Evolutionary conservation across 352 stramenopile species (phyloP).

Genomic region (Paralagenidium karlingii): DNA sequence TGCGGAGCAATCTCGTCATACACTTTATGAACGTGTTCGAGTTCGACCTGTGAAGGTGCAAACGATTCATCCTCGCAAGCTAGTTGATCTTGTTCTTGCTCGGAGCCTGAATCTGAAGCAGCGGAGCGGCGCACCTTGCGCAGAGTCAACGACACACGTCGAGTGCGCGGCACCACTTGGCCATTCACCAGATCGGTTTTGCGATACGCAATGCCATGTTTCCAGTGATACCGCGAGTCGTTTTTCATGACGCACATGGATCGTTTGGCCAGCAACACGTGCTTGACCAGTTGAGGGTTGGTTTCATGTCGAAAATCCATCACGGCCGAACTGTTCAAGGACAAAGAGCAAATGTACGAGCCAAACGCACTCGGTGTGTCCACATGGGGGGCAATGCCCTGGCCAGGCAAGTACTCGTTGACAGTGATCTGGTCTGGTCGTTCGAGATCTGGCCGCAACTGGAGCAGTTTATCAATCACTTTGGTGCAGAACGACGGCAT

Average conservation of each 20-base stretch:
- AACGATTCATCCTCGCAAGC: too few species aligned
- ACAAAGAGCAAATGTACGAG: conserved; percentile 66
- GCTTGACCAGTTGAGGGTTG: conserved; percentile 5
- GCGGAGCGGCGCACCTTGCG: conserved; percentile 37
- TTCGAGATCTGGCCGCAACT: conserved; percentile 1
- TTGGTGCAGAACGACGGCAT: conserved; percentile 4
- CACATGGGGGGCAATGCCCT: conserved; percentile 80
- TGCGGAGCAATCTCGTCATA: conserved; percentile 78
- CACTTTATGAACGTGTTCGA: conserved; percentile 72
- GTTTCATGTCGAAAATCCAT: conserved; percentile 72
- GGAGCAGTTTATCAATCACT: not conserved
- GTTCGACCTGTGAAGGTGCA: conserved; percentile 39
- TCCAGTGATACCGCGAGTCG: conserved; percentile 77
- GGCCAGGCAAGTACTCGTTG: conserved; percentile 83
- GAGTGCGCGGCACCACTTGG: conserved; percentile 34
- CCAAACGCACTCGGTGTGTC: conserved; percentile 84
- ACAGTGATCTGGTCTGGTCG: conserved; percentile 63
- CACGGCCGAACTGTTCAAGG: conserved; percentile 59
- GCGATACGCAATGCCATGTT: conserved; percentile 72
- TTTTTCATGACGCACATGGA: conserved; percentile 78
- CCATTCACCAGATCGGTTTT: conserved; percentile 79
- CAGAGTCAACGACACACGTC: conserved; percentile 81
- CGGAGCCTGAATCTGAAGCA: not conserved
- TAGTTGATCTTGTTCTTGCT: not conserved
- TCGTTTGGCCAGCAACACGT: conserved; percentile 43